phyloP scores from a whole-genome alignment of 441 rosid genomes.

The Jatropha podagrica region DNA sequence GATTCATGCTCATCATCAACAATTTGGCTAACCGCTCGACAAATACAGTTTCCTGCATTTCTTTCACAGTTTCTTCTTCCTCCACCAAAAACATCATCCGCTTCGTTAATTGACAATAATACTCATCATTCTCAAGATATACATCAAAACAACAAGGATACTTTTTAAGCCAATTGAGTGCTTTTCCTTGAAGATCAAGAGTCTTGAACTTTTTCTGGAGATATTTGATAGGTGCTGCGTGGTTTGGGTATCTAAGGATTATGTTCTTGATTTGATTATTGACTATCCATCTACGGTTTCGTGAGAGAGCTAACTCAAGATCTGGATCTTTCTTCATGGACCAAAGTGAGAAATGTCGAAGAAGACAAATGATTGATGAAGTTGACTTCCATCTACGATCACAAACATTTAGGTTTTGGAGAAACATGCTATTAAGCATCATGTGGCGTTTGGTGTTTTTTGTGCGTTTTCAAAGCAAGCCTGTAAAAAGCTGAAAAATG shows the following conservation, averaged over 20 bases:
- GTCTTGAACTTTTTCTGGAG: slow-evolving; percentile 93
- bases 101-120: slow-evolving; percentile 67
- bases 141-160: slow-evolving; percentile 84
- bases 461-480: too few species aligned
- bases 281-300: slow-evolving; percentile 83
- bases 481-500: neutral
- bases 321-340: slow-evolving; percentile 88
- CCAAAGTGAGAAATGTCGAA: slow-evolving; percentile 75
- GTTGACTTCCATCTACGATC: neutral
- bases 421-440: slow-evolving; percentile 7
- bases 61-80: slow-evolving; percentile 77
- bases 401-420: neutral
- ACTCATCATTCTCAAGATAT: slow-evolving; percentile 58
- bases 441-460: neutral
- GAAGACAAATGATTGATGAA: slow-evolving; percentile 17
- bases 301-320: slow-evolving; percentile 73
- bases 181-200: slow-evolving; percentile 94
- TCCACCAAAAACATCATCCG: slow-evolving; percentile 71
- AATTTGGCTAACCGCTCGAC: slow-evolving; percentile 64
- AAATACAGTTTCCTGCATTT: slow-evolving; percentile 55
- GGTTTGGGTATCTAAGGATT: slow-evolving; percentile 67
- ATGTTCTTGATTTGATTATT: slow-evolving; percentile 86
- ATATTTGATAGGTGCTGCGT: slow-evolving; percentile 50
- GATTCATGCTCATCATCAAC: slow-evolving; percentile 80
- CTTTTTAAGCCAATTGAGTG: slow-evolving; percentile 85